phyloP scores from a whole-genome alignment of 305 asterid species.

The Fraxinus platypoda region DNA sequence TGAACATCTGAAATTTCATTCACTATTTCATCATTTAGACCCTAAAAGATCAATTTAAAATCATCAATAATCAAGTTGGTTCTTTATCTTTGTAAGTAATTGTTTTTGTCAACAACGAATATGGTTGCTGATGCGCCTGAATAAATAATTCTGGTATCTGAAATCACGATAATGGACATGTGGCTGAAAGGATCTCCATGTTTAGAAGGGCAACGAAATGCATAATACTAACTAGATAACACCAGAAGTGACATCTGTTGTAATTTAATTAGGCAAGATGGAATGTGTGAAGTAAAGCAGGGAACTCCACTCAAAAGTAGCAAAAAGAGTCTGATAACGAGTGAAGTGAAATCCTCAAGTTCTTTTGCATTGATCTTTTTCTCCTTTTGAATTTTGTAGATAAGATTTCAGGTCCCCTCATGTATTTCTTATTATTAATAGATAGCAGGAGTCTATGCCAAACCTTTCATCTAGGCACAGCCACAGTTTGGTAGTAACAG shows the following conservation, averaged over 20 bases:
- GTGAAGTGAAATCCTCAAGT: neutral
- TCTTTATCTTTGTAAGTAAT: neutral
- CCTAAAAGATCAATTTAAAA: constrained; percentile 1
- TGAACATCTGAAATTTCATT: neutral
- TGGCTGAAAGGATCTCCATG: neutral
- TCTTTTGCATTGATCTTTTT: neutral
- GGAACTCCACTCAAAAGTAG: neutral
- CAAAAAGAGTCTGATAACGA: neutral
- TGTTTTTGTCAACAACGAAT: neutral
- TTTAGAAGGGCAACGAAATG: neutral
- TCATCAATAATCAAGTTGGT: neutral
- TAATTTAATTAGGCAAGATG: neutral
- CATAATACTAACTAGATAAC: neutral
- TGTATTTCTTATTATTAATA: neutral
- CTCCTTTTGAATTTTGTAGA: neutral
- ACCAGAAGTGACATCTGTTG: neutral
- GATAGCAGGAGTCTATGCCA: neutral
- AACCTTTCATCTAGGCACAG: neutral
- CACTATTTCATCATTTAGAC: neutral
- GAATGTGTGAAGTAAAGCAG: neutral
- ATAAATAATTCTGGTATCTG: neutral
- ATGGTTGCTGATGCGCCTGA: neutral
- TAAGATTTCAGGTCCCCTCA: neutral
- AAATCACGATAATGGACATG: neutral
- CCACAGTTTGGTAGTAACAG: neutral